Base-by-base conservation (phyloP, 1,139 yeast genomes). In the Geotrichum australiense region DNA sequence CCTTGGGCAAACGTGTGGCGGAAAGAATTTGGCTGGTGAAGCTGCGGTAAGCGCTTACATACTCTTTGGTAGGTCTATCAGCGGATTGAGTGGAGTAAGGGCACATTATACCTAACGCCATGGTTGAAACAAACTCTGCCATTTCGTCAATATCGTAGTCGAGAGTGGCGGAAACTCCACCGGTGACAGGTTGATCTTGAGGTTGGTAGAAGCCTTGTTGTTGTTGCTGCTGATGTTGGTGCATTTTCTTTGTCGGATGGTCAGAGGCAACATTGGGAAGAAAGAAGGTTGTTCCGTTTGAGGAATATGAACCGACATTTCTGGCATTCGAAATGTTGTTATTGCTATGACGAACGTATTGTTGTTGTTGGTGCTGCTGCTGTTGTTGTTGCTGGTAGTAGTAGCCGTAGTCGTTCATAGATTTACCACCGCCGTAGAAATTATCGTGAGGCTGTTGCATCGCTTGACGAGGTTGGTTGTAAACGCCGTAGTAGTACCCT, bases 1-100 rank as follows among this genome's bases (percentile, higher is more conserved):
- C 74, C 51, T 78, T 76, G 24, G 96, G 94, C 51, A 91, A 69
- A 52, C 97, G 73, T 4, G 96, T 91, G n/a, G 96, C 94, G 50
- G 80, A 73, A 46, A 91, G 68, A 4, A 89, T 91, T 28, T 82
- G 76, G 43, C 71, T 70, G 19, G 85, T 67, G 51, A 78, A 76
- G 50, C 70, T 69, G 55, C 72, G 76, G 59, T 83, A 81, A 33
- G 74, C 71, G 26, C 66, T 65, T 35, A 76, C 59, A 47, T 61
- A 64, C 53, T 74, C 57, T 45, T 50, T 53, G 34, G 54, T 50
- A 29, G 53, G 47, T 42, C 50, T 53, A 35, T 37, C 39, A 10
- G 46, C 34, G 26, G 41, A 43, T 8, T 38, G 39, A 34, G 53
- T 45, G 5, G 56, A 36, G 19, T 47, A 36, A 29, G 56, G 54